phyloP scores from a whole-genome alignment of 163 green algal genomes.

The Scenedesmus sp. region DNA sequence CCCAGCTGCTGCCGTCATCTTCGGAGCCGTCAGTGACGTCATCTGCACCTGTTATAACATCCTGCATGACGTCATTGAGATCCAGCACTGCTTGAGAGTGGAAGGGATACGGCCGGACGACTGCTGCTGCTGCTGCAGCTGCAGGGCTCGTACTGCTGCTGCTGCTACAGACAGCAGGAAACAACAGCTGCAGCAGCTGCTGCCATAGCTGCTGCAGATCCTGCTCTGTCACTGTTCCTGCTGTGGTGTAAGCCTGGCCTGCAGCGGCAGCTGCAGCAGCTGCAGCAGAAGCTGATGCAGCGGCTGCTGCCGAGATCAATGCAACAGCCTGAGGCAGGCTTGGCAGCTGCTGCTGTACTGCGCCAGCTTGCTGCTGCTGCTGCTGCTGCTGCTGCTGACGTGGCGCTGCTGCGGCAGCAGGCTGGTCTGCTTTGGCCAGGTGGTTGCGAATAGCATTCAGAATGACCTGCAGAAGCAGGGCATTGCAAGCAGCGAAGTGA shows the following conservation, averaged over 20 bases:
- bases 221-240: not conserved
- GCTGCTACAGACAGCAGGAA: not conserved
- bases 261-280: not conserved
- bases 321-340: not conserved
- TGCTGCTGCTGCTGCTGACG: not conserved
- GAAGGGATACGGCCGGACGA: not conserved
- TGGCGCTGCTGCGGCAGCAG: not conserved
- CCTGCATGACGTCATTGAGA: not conserved
- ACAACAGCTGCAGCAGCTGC: not conserved
- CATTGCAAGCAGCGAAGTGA: too few relatives aligned
- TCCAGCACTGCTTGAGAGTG: not conserved
- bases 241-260: not conserved
- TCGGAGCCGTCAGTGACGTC: not conserved
- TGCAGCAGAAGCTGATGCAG: too few relatives aligned
- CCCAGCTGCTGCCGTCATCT: conserved; percentile 33
- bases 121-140: not conserved
- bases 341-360: not conserved
- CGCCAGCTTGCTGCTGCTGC: not conserved
- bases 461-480: not conserved
- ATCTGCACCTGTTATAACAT: not conserved
- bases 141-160: not conserved
- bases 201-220: not conserved
- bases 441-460: not conserved
- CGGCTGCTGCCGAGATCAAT: not conserved
- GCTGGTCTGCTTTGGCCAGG: not conserved